These are phyloP conservation scores for Cryphonectria naterciae DNA, from an alignment of 2,329 filamentous ascomycete genomes.

Conservation along the genomic window DNA sequence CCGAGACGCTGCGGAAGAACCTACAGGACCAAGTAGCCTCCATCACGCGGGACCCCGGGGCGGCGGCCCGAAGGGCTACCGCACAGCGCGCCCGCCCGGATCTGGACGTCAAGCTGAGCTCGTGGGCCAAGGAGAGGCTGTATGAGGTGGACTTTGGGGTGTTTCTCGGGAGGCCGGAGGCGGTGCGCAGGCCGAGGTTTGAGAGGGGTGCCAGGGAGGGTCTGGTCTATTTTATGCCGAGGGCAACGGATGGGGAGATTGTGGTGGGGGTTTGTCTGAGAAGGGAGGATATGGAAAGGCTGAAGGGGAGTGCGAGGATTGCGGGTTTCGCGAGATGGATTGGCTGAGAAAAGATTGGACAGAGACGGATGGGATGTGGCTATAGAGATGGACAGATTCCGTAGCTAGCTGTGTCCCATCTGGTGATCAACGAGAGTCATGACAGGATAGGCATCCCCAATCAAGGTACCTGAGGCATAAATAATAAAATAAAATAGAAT, in stretches of 20 bases:
- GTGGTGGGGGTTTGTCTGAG: constrained; percentile 49
- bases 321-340: constrained; percentile 42
- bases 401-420: background rate
- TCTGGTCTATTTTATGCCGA: constrained; percentile 56
- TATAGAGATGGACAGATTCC: background rate
- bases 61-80: constrained; percentile 40
- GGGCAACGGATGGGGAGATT: constrained; percentile 46
- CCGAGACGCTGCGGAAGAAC: constrained; percentile 8
- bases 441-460: too few relatives aligned
- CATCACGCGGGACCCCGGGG: constrained; percentile 33
- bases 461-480: too few relatives aligned
- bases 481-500: background rate
- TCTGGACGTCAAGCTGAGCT: constrained; percentile 56
- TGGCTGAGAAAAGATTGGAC: constrained; percentile 33
- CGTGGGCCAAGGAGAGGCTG: constrained; percentile 53
- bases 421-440: too few relatives aligned
- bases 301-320: constrained; percentile 50
- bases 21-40: constrained; percentile 48
- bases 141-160: constrained; percentile 53
- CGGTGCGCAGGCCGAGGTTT: constrained; percentile 53
- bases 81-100: constrained; percentile 43
- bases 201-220: constrained; percentile 45
- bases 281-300: constrained; percentile 50
- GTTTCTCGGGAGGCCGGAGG: constrained; percentile 49
- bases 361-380: background rate